Evolutionary conservation across 139 green algal genomes (phyloP).

Genomic region (Tetradesmus obliquus): DNA sequence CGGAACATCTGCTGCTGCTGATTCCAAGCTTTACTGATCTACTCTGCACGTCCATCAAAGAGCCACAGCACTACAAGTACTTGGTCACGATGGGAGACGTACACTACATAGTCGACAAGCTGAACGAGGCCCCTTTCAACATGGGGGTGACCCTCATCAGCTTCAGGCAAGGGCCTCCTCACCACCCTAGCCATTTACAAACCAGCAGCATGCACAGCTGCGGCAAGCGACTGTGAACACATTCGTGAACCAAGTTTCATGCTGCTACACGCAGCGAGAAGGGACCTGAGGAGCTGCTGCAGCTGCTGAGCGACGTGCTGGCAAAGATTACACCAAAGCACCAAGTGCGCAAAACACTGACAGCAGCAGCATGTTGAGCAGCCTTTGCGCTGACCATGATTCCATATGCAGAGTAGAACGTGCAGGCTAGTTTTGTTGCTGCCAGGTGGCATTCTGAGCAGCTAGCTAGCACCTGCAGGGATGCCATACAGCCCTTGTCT

Average conservation of each 20-base stretch:
- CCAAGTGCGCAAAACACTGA: conserved; percentile 47
- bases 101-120: conserved; percentile 71
- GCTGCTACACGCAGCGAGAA: conserved; percentile 62
- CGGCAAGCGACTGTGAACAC: not conserved
- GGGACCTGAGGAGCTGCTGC: conserved; percentile 56
- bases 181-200: not conserved
- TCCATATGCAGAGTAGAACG: not conserved
- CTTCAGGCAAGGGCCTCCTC: conserved; percentile 52
- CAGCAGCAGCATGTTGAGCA: too few species aligned
- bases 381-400: not conserved
- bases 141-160: conserved; percentile 59
- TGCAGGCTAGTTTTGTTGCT: too few species aligned
- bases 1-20: not conserved
- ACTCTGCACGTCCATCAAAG: not conserved
- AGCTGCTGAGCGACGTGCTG: conserved; percentile 69
- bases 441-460: too few species aligned
- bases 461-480: not conserved
- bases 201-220: not conserved
- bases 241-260: not conserved
- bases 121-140: conserved; percentile 63
- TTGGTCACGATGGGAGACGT: conserved; percentile 56
- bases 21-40: not conserved
- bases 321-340: conserved; percentile 65
- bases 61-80: too few species aligned
- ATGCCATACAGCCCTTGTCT: not conserved